Percentiles rank a stretch among this genome's conserved stretches.
phyloP scores from a whole-genome alignment of 106 monocot species.

The Dendrobium catenatum region DNA sequence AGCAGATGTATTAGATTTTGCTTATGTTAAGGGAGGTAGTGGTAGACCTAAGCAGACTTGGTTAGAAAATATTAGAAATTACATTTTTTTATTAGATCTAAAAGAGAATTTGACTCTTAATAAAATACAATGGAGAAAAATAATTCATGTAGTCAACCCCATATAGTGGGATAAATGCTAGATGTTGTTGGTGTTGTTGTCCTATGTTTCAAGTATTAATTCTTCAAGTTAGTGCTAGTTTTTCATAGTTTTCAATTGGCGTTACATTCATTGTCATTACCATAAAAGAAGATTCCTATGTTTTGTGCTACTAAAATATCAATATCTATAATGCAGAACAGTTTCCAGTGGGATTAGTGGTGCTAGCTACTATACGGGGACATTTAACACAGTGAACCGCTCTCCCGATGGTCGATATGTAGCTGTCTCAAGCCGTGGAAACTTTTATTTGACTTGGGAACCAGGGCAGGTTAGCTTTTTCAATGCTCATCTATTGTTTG shows the following conservation, averaged over 20 bases:
- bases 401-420: conserved; percentile 93
- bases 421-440: conserved; percentile 94
- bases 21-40: too few relatives aligned
- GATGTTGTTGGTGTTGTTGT: too few relatives aligned
- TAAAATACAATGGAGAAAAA: too few relatives aligned
- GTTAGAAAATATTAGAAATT: too few relatives aligned
- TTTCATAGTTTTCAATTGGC: not conserved
- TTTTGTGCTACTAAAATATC: conserved; percentile 6
- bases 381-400: conserved; percentile 89
- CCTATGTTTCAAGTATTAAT: too few relatives aligned
- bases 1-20: too few relatives aligned
- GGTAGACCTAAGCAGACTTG: too few relatives aligned
- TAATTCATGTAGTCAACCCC: too few relatives aligned
- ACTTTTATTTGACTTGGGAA: conserved; percentile 95
- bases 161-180: too few relatives aligned
- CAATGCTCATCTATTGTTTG: not conserved
- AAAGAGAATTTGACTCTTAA: too few relatives aligned
- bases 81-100: too few relatives aligned
- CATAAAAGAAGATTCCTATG: not conserved
- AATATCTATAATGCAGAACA: conserved; percentile 58
- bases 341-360: conserved; percentile 99
- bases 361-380: conserved; percentile 96
- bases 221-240: too few relatives aligned
- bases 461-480: conserved; percentile 77
- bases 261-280: not conserved